Percentiles rank a stretch among this genome's conserved stretches.
phyloP scores from a whole-genome alignment of 176 grass and related monocot species.

The Luzula sylvatica region DNA sequence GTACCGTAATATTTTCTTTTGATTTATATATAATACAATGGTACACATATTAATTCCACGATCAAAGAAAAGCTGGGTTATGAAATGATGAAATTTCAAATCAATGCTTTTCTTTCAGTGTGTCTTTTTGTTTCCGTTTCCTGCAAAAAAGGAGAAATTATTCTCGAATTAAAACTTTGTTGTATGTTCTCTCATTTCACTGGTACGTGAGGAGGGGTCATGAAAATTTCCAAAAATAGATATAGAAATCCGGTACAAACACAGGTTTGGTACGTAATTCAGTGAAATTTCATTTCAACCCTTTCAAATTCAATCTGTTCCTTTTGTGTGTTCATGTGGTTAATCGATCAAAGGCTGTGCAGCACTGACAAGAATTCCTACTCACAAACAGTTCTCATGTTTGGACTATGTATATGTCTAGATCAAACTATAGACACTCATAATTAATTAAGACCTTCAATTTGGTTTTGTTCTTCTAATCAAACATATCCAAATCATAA shows the following conservation, averaged over 20 bases:
- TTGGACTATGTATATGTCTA: constrained; percentile 40
- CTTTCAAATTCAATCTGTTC: not conserved
- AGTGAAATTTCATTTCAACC: constrained; percentile 50
- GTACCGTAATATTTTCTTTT: no score
- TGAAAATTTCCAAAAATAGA: constrained; percentile 57
- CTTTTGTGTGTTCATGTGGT: constrained; percentile 41
- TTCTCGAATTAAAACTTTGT: constrained; percentile 1
- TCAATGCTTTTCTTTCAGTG: constrained; percentile 28
- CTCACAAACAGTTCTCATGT: constrained; percentile 41
- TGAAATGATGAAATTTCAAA: constrained; percentile 64
- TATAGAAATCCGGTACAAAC: constrained; percentile 9
- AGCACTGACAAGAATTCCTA: constrained; percentile 35
- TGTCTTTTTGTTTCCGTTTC: constrained; percentile 14
- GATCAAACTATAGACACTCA: not conserved
- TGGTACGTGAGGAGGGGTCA: constrained; percentile 25
- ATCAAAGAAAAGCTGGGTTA: constrained; percentile 28
- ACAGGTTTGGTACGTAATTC: constrained; percentile 24
- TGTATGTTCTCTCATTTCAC: constrained; percentile 23
- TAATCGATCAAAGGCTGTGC: constrained; percentile 22
- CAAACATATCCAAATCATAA: no score
- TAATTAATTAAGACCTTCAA: no score
- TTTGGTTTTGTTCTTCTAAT: no score
- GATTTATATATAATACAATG: no score
- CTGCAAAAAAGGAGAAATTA: constrained; percentile 17
- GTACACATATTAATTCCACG: constrained; percentile 14